Evolutionary conservation across 164 flowering plant genomes (phyloP).

Genomic region (Vitis rupestris): DNA sequence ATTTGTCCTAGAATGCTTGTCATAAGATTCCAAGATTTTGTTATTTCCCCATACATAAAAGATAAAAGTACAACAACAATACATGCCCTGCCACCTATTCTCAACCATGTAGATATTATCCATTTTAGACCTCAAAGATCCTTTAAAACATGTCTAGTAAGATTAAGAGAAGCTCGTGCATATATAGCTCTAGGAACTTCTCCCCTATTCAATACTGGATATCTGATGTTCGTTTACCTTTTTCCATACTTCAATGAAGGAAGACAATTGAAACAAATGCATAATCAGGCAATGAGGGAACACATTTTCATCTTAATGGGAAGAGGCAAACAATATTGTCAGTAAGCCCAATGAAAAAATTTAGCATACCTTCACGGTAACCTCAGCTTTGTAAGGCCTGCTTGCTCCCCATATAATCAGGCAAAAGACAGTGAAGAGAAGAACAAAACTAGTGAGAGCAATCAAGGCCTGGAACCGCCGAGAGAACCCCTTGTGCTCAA

Average conservation of each 20-base stretch:
- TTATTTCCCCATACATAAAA: no score
- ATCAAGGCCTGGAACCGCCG: conserved; percentile 47
- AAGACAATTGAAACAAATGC: not conserved
- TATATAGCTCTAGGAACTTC: no score
- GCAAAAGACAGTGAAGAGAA: conserved; percentile 52
- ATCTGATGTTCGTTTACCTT: no score
- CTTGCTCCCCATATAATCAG: conserved; percentile 60
- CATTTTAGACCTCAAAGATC: no score
- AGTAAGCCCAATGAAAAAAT: not conserved
- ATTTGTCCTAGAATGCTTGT: not conserved
- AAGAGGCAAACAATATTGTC: not conserved
- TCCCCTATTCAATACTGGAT: no score
- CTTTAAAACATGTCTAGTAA: no score
- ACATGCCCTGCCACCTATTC: no score
- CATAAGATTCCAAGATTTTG: not conserved
- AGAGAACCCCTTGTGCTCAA: conserved; percentile 41
- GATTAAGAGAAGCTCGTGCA: no score
- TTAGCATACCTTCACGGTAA: conserved; percentile 42
- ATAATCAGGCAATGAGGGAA: no score
- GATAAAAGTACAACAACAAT: no score
- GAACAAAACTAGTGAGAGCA: conserved; percentile 39
- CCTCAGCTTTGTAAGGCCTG: conserved; percentile 47
- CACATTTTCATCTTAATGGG: not conserved
- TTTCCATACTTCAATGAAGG: no score
- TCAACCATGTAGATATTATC: no score